Evolutionary conservation across 2,329 filamentous ascomycete species (phyloP).

Genomic region (Diaporthe eres): DNA sequence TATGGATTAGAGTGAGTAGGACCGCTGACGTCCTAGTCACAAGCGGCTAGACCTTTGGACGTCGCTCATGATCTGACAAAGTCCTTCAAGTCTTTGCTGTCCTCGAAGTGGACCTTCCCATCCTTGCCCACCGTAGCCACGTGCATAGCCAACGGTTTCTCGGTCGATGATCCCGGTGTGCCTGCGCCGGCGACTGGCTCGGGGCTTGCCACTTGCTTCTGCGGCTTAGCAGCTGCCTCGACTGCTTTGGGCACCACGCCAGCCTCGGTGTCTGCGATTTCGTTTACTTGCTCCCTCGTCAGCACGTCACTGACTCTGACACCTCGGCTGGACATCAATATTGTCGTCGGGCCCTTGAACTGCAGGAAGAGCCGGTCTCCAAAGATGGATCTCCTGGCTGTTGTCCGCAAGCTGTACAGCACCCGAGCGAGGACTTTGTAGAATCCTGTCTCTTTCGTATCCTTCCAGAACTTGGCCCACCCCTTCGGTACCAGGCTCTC

Average conservation of each 20-base stretch:
- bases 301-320: constrained; percentile 84
- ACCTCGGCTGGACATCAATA: constrained; percentile 91
- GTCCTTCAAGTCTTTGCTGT: constrained; percentile 70
- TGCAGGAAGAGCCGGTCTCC: constrained; percentile 93
- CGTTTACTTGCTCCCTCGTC: constrained; percentile 84
- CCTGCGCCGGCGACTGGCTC: constrained; percentile 32
- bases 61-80: constrained; percentile 60
- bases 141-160: constrained; percentile 62
- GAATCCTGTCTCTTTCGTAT: constrained; percentile 77
- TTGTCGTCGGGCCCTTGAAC: constrained; percentile 87
- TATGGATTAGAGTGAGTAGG: constrained; percentile 22
- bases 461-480: constrained; percentile 76
- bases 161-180: constrained; percentile 48
- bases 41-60: not conserved
- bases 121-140: constrained; percentile 70
- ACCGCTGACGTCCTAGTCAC: not conserved
- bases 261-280: constrained; percentile 86
- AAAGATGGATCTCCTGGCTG: constrained; percentile 87
- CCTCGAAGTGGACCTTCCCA: constrained; percentile 77
- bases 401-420: constrained; percentile 80
- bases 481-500: constrained; percentile 73
- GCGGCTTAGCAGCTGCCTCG: constrained; percentile 59
- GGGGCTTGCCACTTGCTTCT: constrained; percentile 44
- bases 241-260: constrained; percentile 76
- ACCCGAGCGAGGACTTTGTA: constrained; percentile 80